Evolutionary conservation across 768 basidiomycete genomes (phyloP).

Genomic region (Rossbeevera mucosa): DNA sequence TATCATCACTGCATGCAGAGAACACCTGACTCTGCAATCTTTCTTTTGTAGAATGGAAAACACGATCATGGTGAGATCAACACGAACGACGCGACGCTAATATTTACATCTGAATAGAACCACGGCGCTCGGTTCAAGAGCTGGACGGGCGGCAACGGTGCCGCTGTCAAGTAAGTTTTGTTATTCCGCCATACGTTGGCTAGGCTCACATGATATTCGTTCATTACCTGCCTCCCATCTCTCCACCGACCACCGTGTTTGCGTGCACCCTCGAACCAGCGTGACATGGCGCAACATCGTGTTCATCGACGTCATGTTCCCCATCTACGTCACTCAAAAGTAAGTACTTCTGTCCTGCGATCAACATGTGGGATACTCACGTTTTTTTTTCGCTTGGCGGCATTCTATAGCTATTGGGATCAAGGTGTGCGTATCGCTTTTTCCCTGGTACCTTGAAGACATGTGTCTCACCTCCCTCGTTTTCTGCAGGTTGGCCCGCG

Average conservation of each 20-base stretch:
- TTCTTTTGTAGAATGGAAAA: slow-evolving; percentile 1
- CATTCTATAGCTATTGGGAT: slow-evolving; percentile 51
- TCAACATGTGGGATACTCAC: background rate
- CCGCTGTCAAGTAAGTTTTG: slow-evolving; percentile 46
- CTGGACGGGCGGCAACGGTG: slow-evolving; percentile 59
- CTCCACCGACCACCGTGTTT: background rate
- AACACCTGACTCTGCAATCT: background rate
- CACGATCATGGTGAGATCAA: background rate
- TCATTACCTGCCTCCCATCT: background rate
- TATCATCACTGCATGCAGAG: slow-evolving; percentile 21
- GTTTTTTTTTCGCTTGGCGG: background rate
- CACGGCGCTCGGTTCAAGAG: slow-evolving; percentile 65
- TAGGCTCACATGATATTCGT: background rate
- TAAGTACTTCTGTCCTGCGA: slow-evolving; percentile 24
- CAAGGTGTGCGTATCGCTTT: slow-evolving; percentile 39
- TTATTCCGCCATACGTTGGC: background rate
- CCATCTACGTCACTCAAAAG: slow-evolving; percentile 63
- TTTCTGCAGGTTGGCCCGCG: slow-evolving; percentile 33
- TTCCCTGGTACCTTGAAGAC: background rate
- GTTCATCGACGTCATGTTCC: slow-evolving; percentile 50
- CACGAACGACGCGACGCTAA: background rate
- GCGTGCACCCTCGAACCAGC: slow-evolving; percentile 25
- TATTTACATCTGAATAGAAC: slow-evolving; percentile 33
- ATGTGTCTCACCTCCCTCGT: background rate
- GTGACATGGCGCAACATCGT: slow-evolving; percentile 56